Base-by-base conservation (phyloP, 129 eudicot genomes). In the Heracleum sosnowskyi region DNA sequence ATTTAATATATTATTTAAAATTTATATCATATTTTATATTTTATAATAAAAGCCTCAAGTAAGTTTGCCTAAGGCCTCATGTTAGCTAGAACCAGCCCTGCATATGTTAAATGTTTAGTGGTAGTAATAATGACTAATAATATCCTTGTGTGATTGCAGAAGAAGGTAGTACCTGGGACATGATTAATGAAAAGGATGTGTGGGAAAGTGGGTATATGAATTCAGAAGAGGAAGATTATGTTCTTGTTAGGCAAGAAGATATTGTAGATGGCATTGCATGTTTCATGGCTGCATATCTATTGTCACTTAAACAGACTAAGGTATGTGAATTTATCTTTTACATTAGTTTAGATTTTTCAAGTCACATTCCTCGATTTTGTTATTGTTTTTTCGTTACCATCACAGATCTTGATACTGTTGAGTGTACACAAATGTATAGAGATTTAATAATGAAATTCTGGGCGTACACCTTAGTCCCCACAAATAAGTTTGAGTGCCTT, bases 221-320 rank as follows among this genome's bases (percentile, higher is more conserved):
- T 15, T 80, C 55, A 41, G 88, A 87, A 69, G 99, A 60, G 33
- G 68, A 95, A 79, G 98, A 95, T 53, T 95, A 88, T 81, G 97
- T 95, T 73, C 86, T 95, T 55, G 97, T 95, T 73, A 85, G 95
- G 78, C 93, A 92, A 87, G 99, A 95, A 86, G 99, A 95, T 83
- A 95, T 95, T n/a, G 90, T 90, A 31, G 99, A 95, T 57, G 97
- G 99, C 63, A 90, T 95, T 73, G 99, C 99, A 35, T 87, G 95
- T 84, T 95, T 92, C 88, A 92, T 92, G 97, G 96, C 97, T 78
- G 92, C 97, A 69, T 95, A 92, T 86, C 84, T 95, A 28, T 66
- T 92, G 79, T 95, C 99, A 49, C 93, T 91, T 57, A 85, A 95
- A 81, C 84, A 95, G 84, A 91, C 99, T 11, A 95, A 95, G 97